Base-by-base conservation (phyloP, 331 rosid genomes). In the Spiraea crenata region DNA sequence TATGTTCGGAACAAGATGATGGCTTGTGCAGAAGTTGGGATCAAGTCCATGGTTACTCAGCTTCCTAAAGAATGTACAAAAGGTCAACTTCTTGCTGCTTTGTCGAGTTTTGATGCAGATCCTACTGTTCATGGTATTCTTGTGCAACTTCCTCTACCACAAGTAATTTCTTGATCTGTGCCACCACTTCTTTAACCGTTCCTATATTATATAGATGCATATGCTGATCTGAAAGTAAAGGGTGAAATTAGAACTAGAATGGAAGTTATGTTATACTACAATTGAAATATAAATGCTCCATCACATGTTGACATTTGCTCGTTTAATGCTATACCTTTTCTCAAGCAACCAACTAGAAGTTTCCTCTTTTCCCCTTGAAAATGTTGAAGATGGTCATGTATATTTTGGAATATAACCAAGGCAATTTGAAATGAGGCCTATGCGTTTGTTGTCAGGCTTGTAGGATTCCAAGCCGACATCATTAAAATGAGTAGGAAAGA, bases 61-160 rank as follows among this genome's bases (percentile, higher is more conserved):
- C 78, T 83, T 42, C 82, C 84, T 25, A 75, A 77, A 11, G 61
- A 73, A 42, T 83, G 84, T 65, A 77, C 82, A 25, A 79, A 83
- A 65, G 76, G 80, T 58, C 78, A 83, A 50, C 71, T 83, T 73
- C 72, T 83, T 44, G 59, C 67, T 15, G 68, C 80, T 20, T 51
- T 83, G 65, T 77, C 80, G 25, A 40, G 80, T 50, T 83, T 80
- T 63, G 76, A 73, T 42, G 78, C 9, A 57, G 84, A 83, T 80
- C 78, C 78, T 37, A 73, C 82, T 44, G 69, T 83, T 77, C 82
- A 83, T 62, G 87, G 87, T 73, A 77, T 83, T 57, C 82, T 83
- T 9, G 87, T 83, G 71, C 87, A 83, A 77, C 87, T 83, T 76
- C 87, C 87, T 69, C 82, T 80, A 19, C 87, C 87, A 10, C 87